Evolutionary conservation across 2,329 filamentous ascomycete species (phyloP).

Genomic region (Simplicillium aogashimaense): DNA sequence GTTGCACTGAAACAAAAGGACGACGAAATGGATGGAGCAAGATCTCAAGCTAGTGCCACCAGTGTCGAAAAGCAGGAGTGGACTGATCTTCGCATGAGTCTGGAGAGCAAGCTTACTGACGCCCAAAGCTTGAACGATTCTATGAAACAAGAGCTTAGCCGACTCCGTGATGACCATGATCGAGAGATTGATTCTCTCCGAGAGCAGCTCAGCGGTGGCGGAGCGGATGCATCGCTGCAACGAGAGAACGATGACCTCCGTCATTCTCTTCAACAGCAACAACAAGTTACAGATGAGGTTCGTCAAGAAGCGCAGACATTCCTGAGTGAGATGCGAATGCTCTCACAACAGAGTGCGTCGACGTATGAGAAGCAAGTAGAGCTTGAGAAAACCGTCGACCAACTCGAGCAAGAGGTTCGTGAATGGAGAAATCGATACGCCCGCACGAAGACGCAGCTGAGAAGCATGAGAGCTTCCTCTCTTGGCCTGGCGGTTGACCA

Average conservation of each 20-base stretch:
- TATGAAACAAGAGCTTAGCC: constrained; percentile 69
- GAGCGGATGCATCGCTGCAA: constrained; percentile 44
- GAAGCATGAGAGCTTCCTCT: constrained; percentile 71
- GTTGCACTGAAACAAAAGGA: constrained; percentile 60
- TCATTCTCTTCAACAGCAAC: constrained; percentile 59
- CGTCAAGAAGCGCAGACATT: constrained; percentile 74
- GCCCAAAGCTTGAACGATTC: constrained; percentile 71
- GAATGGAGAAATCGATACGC: constrained; percentile 90
- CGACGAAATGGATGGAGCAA: constrained; percentile 57
- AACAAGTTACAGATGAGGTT: constrained; percentile 78
- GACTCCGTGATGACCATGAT: constrained; percentile 58
- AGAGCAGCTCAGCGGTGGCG: constrained; percentile 20
- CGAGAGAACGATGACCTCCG: constrained; percentile 62
- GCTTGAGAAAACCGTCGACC: constrained; percentile 63
- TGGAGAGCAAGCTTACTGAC: constrained; percentile 66
- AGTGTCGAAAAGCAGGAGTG: constrained; percentile 62
- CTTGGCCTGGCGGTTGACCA: constrained; percentile 61
- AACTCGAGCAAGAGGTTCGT: constrained; percentile 72
- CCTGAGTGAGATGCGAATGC: constrained; percentile 76
- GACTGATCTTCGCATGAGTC: constrained; percentile 50
- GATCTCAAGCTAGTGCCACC: constrained; percentile 37
- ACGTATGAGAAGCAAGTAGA: constrained; percentile 75
- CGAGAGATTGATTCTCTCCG: constrained; percentile 48
- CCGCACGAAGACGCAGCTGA: constrained; percentile 76
- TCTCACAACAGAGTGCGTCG: constrained; percentile 71